Evolutionary conservation across 179 eudicot species (phyloP), one percentile per base, ranked within the genome.

Genomic region (Patellifolia procumbens): DNA sequence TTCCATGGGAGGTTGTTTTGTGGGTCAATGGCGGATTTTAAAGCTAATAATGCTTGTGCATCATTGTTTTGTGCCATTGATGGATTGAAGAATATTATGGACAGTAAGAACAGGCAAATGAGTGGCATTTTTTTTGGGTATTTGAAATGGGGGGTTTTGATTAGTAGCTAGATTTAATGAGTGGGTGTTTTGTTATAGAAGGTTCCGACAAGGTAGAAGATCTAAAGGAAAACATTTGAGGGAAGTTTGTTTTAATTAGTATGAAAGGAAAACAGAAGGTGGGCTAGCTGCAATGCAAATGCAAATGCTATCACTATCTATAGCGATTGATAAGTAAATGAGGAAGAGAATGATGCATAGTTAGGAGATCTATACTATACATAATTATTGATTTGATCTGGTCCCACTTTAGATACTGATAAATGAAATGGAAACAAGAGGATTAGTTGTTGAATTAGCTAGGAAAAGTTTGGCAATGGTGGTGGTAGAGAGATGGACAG

Each of bases 21-120:
- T 24, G 85, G 86, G 74, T 93, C 98, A 1, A 87, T 69, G 5
- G 83, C 61, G 2, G 89, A 73, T 72, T 82, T 93, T 8, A 93
- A 75, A 6, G 78, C 70, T 48, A 88, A 22, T 34, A 93, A 84
- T 10, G 98, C 81, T 45, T 85, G 85, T 0, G 81, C 78, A 72
- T 93, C 92, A 20, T 72, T 59, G 37, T 64, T 76, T 28, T 61
- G 62, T 5, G 68, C 79, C 24, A 34, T 29, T 51, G 79, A 64
- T 9, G 45, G 16, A 31, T 24, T 26, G 13, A 51, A 70, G 43
- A n/a, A n/a, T n/a, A 83, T 2, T 5, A 74, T 31, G 53, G 12
- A 34, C 13, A 80, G n/a, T n/a, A n/a, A 43, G 9, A 76, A 7
- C 9, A 66, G 17, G 24, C 55, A 28, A 3, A 55, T 15, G 7